A percentile compares a stretch with the other conserved stretches of the same genome.
These are phyloP conservation scores for Trichoderma hamatum DNA, from an alignment of 2,329 filamentous ascomycete genomes.

Conservation along the genomic window DNA sequence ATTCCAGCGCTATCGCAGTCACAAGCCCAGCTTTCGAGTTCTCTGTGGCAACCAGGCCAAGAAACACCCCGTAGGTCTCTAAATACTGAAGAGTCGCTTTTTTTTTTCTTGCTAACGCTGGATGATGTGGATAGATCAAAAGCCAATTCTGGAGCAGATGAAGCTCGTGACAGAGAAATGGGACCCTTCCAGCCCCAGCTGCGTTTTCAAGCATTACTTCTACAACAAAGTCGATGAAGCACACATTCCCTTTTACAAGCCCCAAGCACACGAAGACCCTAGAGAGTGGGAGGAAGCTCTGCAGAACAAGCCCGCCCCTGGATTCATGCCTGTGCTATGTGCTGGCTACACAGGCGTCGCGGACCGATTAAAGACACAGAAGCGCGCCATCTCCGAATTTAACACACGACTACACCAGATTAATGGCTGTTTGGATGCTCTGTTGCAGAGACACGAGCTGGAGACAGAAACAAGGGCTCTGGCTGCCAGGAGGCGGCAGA, in stretches of 20 bases:
- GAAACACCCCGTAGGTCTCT: constrained; percentile 52
- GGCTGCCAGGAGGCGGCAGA: constrained; percentile 72
- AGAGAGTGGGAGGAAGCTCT: constrained; percentile 84
- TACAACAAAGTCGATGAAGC: constrained; percentile 82
- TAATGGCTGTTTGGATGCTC: constrained; percentile 71
- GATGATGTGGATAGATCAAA: constrained; percentile 53
- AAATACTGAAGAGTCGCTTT: background rate
- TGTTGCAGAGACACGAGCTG: constrained; percentile 76
- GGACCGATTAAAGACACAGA: constrained; percentile 72
- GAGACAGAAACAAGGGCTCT: constrained; percentile 73
- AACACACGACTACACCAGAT: constrained; percentile 77
- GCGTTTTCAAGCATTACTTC: constrained; percentile 80
- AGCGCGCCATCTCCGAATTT: constrained; percentile 68
- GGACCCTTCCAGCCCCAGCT: constrained; percentile 68
- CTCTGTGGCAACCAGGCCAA: constrained; percentile 57
- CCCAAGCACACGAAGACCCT: constrained; percentile 69
- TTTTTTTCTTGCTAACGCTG: background rate
- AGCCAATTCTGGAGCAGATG: constrained; percentile 75
- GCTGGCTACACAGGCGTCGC: constrained; percentile 73
- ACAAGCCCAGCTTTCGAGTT: constrained; percentile 52
- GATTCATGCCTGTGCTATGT: constrained; percentile 76
- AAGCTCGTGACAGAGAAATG: constrained; percentile 71
- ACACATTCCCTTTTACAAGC: constrained; percentile 75
- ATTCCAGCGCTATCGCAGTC: constrained; percentile 49
- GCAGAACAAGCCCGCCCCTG: constrained; percentile 74